Conservation (phyloP, 345 rosid species). For the Brassica nigra region DNA sequence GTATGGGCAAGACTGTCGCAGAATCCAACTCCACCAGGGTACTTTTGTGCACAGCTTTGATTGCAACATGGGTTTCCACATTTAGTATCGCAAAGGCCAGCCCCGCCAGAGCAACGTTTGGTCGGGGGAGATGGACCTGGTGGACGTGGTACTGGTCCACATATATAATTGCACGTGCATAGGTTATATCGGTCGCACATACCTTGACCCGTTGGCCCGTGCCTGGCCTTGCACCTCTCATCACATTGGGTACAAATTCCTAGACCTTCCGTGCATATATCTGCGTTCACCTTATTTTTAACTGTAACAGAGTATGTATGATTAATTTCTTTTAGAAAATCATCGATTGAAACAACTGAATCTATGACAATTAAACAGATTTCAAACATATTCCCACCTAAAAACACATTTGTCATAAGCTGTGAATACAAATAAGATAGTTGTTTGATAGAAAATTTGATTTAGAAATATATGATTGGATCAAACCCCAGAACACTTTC, state of each 20-base stretch:
- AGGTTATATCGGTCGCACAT: neutral
- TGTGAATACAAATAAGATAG: neutral
- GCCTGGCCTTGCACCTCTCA: conserved; percentile 22
- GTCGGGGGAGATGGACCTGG: neutral
- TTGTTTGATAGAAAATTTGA: neutral
- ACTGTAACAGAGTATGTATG: neutral
- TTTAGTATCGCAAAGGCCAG: neutral
- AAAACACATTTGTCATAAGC: neutral
- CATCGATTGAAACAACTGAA: neutral
- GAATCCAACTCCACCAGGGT: conserved; percentile 12
- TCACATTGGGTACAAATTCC: conserved; percentile 11
- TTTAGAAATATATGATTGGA: neutral
- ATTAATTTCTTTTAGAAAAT: neutral
- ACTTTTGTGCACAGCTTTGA: conserved; percentile 27
- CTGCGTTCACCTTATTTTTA: neutral
- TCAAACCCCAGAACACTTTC: neutral
- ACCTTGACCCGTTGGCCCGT: conserved; percentile 1
- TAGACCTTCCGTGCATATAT: neutral
- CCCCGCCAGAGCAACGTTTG: conserved; percentile 7
- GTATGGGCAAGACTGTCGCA: neutral
- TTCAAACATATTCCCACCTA: neutral
- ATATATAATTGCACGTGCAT: conserved; percentile 11
- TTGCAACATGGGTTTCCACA: conserved; percentile 21
- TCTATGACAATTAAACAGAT: neutral
- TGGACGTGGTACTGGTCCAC: neutral